These are phyloP conservation scores for Ceratopteris richardii DNA, from an alignment of 75 land plant species.

Conservation along the genomic window DNA sequence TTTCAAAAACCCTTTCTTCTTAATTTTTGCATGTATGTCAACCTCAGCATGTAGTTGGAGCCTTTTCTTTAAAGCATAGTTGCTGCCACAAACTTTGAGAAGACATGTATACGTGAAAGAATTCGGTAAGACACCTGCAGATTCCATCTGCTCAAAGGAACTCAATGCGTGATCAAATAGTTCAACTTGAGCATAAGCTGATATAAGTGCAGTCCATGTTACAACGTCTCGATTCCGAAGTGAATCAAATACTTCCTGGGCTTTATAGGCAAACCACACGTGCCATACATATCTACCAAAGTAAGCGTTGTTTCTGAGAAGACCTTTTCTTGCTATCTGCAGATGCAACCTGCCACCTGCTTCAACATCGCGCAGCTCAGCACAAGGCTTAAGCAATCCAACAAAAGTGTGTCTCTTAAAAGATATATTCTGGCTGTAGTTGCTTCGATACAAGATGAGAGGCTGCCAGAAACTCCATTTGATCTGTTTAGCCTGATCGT, in stretches of 20 bases:
- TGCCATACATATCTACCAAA: constrained; percentile 36
- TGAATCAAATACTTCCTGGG: constrained; percentile 45
- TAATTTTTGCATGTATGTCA: not conserved
- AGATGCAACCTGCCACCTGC: no score
- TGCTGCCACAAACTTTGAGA: not conserved
- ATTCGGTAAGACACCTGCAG: constrained; percentile 21
- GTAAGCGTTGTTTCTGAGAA: not conserved
- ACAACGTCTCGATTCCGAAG: constrained; percentile 36
- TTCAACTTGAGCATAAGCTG: constrained; percentile 44
- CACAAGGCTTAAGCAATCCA: no score
- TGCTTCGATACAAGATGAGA: no score
- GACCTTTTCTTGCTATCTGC: no score
- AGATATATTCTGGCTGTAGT: no score
- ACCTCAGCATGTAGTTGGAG: not conserved
- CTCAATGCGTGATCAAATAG: constrained; percentile 16
- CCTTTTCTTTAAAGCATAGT: not conserved
- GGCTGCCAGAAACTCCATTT: no score
- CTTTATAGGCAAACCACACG: constrained; percentile 17
- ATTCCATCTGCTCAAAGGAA: constrained; percentile 19
- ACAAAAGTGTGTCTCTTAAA: no score
- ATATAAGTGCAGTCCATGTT: constrained; percentile 49
- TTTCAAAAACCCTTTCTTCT: not conserved
- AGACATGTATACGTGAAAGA: not conserved
- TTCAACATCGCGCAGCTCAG: no score
- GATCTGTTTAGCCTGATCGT: no score